These are phyloP conservation scores for Amauroascus niger DNA, from an alignment of 2,329 filamentous ascomycete genomes.

Conservation along the genomic window DNA sequence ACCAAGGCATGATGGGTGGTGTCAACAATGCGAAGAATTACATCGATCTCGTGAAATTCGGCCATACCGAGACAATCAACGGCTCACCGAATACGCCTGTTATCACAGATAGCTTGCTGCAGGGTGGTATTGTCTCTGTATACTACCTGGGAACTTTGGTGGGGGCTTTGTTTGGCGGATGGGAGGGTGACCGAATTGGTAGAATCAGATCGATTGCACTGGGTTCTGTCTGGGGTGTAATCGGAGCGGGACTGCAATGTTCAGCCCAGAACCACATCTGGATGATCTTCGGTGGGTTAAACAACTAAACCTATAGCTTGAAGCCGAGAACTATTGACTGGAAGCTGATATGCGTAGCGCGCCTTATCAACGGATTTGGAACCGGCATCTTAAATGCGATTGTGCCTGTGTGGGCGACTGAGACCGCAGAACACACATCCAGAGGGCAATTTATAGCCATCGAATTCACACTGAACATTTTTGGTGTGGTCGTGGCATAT, in stretches of 20 bases:
- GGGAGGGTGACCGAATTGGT: conserved; percentile 53
- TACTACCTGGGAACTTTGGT: conserved; percentile 54
- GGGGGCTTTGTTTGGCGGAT: conserved; percentile 55
- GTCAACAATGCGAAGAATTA: conserved; percentile 59
- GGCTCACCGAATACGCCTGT: conserved; percentile 40
- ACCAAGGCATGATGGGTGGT: conserved; percentile 48
- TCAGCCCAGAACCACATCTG: conserved; percentile 56
- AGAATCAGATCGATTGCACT: conserved; percentile 55
- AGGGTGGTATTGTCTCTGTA: conserved; percentile 53
- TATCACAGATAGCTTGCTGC: conserved; percentile 50
- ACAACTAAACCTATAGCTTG: not conserved
- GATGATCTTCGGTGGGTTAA: conserved; percentile 58
- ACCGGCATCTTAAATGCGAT: conserved; percentile 63
- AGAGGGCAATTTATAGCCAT: conserved; percentile 61
- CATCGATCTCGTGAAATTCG: conserved; percentile 55
- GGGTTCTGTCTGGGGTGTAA: conserved; percentile 48
- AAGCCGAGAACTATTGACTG: not conserved
- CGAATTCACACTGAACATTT: conserved; percentile 64
- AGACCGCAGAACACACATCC: conserved; percentile 57
- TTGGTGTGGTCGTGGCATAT: conserved; percentile 56
- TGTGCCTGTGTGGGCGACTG: conserved; percentile 61
- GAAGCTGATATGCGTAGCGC: conserved; percentile 31
- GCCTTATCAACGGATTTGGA: conserved; percentile 54
- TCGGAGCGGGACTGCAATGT: conserved; percentile 56
- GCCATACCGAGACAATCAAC: conserved; percentile 45